Base-by-base conservation (phyloP, 2,329 filamentous ascomycete species). In the Stromatinia cepivora region DNA sequence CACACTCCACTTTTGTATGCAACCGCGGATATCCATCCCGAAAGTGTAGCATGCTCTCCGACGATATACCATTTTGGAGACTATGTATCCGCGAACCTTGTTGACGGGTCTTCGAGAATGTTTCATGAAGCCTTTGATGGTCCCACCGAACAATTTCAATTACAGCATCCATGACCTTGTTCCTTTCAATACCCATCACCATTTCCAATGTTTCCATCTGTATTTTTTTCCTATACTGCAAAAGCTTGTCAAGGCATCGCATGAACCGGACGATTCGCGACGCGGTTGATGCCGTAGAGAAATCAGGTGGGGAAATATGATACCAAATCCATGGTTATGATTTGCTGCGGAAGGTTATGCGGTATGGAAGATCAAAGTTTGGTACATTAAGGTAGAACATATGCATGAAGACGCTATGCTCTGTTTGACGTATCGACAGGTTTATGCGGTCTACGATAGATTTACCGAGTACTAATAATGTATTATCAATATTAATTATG, bases 101-200 rank as follows among this genome's bases (percentile, higher is more conserved):
- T 69, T 71, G 71, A 74, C 70, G 72, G 75, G 66, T 65, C 75
- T 77, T 77, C 75, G 70, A 71, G 75, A 77, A 77, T 64, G 75
- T 77, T 77, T 77, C 75, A 75, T 31, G 39, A 56, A 58, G 46
- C 54, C 13, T 25, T 25, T 58, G 34, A 25, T 25, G 34, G 39
- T 25, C 22, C 61, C 8, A 42, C 61, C 11, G 61, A 63, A 63
- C 31, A 63, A 53, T 64, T 64, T 63, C 46, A 31, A 42, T 52
- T 39, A 39, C 61, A n/a, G 46, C 28, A 64, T 64, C 61, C 61
- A 52, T 52, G 61, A 52, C 61, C 48, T 52, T 39, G 61, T 39
- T n/a, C 22, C 46, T 13, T 52, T n/a, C 39, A 42, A 52, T 52
- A 28, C 28, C 34, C 61, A 64, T 52, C n/a, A 9, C 17, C 48